Conservation (phyloP, 192 early-diverging fungal species). For the Linnemannia hyalina region DNA sequence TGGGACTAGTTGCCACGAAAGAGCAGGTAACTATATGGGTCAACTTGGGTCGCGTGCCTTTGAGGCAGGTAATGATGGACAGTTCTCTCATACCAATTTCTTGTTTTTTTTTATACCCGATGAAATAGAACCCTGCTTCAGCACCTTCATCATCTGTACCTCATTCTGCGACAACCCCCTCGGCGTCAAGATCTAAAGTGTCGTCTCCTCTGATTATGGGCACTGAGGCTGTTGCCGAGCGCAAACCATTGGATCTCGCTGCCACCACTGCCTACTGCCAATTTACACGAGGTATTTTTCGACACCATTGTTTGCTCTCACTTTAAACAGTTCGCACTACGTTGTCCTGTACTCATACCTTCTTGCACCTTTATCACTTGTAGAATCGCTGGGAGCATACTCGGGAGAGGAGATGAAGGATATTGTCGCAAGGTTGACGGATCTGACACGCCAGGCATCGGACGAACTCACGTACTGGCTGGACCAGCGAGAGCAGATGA, state of each 20-base stretch:
- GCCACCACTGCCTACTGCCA: slow-evolving; percentile 35
- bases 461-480: slow-evolving; percentile 67
- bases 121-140: neutral
- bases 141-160: slow-evolving; percentile 10
- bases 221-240: slow-evolving; percentile 19
- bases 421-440: slow-evolving; percentile 60
- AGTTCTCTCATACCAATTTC: neutral
- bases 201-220: slow-evolving; percentile 44
- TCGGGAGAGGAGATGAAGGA: slow-evolving; percentile 63
- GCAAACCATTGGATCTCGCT: slow-evolving; percentile 37
- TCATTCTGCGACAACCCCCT: slow-evolving; percentile 5
- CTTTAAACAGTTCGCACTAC: neutral
- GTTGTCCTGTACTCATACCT: neutral
- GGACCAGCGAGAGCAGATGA: slow-evolving; percentile 71
- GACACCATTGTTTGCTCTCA: neutral
- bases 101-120: neutral
- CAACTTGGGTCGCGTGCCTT: neutral
- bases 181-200: slow-evolving; percentile 22
- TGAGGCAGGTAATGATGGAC: neutral
- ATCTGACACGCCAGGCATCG: slow-evolving; percentile 64
- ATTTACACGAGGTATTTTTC: slow-evolving; percentile 35
- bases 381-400: slow-evolving; percentile 65
- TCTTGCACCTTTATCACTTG: neutral
- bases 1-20: slow-evolving; percentile 43
- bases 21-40: slow-evolving; percentile 27